Percentiles rank a stretch among this genome's conserved stretches.
Evolutionary conservation across 768 basidiomycete genomes (phyloP).

Genomic region (Dioszegia crocea): DNA sequence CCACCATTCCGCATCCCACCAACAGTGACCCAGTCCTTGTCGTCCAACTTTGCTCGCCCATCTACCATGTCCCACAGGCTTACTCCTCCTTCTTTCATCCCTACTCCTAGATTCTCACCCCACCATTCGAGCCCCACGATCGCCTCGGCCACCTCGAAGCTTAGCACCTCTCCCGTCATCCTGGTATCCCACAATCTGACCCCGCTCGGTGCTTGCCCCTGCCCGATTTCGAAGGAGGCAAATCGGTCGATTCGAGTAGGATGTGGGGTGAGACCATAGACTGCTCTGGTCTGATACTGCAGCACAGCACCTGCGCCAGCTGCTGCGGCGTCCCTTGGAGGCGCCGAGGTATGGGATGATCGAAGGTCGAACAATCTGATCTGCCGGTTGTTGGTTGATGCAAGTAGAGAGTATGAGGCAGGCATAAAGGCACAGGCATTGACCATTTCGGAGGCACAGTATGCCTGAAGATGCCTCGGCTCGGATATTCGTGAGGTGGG

Average conservation of each 20-base stretch:
- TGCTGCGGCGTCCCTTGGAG: constrained; percentile 6
- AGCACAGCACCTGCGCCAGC: constrained; percentile 10
- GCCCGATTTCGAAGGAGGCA: constrained; percentile 36
- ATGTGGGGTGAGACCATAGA: constrained; percentile 34
- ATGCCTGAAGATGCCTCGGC: constrained; percentile 36
- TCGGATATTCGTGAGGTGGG: constrained; percentile 15
- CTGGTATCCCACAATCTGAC: constrained; percentile 47
- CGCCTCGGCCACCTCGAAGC: constrained; percentile 31
- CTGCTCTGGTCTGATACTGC: constrained; percentile 35
- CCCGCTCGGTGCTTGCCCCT: constrained; percentile 12
- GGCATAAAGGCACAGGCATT: constrained; percentile 34
- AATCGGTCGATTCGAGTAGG: constrained; percentile 26
- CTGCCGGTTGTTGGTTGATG: constrained; percentile 24
- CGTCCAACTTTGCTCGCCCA: constrained; percentile 14
- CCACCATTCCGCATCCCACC: constrained; percentile 32
- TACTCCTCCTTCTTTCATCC: constrained; percentile 42
- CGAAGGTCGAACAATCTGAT: constrained; percentile 40
- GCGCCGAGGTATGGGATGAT: constrained; percentile 2
- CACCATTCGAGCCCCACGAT: constrained; percentile 35
- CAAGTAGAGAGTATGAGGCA: constrained; percentile 22
- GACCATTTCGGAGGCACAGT: constrained; percentile 39
- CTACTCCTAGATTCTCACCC: constrained; percentile 28
- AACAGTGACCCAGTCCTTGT: constrained; percentile 25
- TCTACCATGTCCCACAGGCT: constrained; percentile 39
- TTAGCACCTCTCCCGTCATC: constrained; percentile 30